Percentiles rank a stretch among this genome's conserved stretches.
phyloP scores from a whole-genome alignment of 495 filamentous ascomycete genomes.

The Podospora pseudocomata region DNA sequence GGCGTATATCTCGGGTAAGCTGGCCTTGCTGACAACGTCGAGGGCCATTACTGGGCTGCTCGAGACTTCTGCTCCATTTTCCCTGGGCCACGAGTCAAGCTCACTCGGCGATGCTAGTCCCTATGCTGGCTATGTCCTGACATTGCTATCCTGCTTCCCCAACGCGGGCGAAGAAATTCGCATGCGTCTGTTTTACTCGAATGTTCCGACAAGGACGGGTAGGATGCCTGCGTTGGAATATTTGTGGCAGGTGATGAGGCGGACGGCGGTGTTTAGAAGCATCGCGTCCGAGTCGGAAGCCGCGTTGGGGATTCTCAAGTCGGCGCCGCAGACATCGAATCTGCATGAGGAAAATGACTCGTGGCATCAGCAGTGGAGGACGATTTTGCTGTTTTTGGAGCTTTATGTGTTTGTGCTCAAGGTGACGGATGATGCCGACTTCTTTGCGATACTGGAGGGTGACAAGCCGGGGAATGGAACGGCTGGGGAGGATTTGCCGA shows the following conservation, averaged over 20 bases:
- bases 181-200: slow-evolving; percentile 89
- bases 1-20: slow-evolving; percentile 31
- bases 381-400: slow-evolving; percentile 87
- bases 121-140: slow-evolving; percentile 83
- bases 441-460: slow-evolving; percentile 46
- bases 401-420: slow-evolving; percentile 89
- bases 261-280: slow-evolving; percentile 60
- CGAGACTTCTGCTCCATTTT: slow-evolving; percentile 39
- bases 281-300: slow-evolving; percentile 47
- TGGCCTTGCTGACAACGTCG: slow-evolving; percentile 37
- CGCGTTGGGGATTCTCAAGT: slow-evolving; percentile 23
- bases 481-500: slow-evolving; percentile 17
- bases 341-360: slow-evolving; percentile 24
- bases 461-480: slow-evolving; percentile 1
- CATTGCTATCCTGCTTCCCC: slow-evolving; percentile 82
- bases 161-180: slow-evolving; percentile 80
- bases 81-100: slow-evolving; percentile 17
- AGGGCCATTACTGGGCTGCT: slow-evolving; percentile 41
- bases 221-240: slow-evolving; percentile 73
- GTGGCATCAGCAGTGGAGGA: slow-evolving; percentile 75
- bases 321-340: slow-evolving; percentile 24
- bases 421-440: slow-evolving; percentile 91
- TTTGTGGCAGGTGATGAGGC: slow-evolving; percentile 76
- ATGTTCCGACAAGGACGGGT: slow-evolving; percentile 51
- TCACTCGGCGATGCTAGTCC: slow-evolving; percentile 60